These are phyloP conservation scores for Trifolium dubium DNA, from an alignment of 306 rosid genomes.

Conservation along the genomic window DNA sequence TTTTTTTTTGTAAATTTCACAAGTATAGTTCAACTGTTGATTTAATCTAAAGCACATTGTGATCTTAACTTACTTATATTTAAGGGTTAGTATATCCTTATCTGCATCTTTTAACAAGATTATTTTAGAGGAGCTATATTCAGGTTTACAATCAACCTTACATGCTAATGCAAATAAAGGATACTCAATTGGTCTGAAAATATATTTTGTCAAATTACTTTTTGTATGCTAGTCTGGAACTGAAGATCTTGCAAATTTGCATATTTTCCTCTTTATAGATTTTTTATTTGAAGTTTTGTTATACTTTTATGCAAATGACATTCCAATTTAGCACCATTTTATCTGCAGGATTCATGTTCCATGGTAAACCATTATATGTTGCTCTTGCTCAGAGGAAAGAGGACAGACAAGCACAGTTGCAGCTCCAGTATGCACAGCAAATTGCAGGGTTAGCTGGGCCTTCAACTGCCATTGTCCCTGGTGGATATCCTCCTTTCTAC, in stretches of 20 bases:
- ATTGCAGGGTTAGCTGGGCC: conserved; percentile 60
- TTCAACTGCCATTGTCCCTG: conserved; percentile 63
- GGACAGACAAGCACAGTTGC: conserved; percentile 78
- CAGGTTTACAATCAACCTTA: conserved; percentile 6
- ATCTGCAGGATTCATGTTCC: conserved; percentile 76
- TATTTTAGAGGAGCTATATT: conserved; percentile 16
- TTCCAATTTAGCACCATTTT: conserved; percentile 26
- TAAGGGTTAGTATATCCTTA: neutral
- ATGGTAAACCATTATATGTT: conserved; percentile 80
- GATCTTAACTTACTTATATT: conserved; percentile 26
- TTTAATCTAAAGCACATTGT: conserved; percentile 1
- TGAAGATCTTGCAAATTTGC: conserved; percentile 20
- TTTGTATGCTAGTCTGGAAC: conserved; percentile 24
- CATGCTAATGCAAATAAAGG: neutral
- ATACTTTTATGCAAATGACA: conserved; percentile 1
- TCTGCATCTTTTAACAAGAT: conserved; percentile 5
- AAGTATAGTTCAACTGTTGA: conserved; percentile 16
- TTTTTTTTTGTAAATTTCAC: neutral
- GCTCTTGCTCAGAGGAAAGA: conserved; percentile 90
- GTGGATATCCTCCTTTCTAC: conserved; percentile 77
- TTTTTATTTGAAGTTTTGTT: conserved; percentile 12
- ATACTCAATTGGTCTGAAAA: conserved; percentile 26
- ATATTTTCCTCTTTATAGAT: conserved; percentile 3
- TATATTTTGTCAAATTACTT: conserved; percentile 2
- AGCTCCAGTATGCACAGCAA: conserved; percentile 68